Percentiles rank a stretch among this genome's conserved stretches.
Evolutionary conservation across 1,284 basidiomycete species (phyloP).

Genomic region (Cutaneotrichosporon arboriforme): DNA sequence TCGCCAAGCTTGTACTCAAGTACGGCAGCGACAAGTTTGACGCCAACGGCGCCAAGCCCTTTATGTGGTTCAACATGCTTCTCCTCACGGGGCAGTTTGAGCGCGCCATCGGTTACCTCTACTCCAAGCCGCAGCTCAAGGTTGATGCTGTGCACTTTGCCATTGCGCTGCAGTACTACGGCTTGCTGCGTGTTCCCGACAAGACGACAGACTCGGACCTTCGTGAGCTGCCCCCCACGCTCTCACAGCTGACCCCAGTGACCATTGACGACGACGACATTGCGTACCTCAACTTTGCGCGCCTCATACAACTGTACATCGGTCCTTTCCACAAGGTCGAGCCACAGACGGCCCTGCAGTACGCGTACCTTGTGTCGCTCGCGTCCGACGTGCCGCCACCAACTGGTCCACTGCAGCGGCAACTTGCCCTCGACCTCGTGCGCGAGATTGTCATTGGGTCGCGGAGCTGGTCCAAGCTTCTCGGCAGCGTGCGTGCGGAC

Average conservation of each 20-base stretch:
- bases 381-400: slow-evolving; percentile 59
- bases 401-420: slow-evolving; percentile 75
- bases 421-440: slow-evolving; percentile 79
- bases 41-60: slow-evolving; percentile 59
- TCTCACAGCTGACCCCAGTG: slow-evolving; percentile 41
- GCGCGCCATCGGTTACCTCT: slow-evolving; percentile 80
- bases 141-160: slow-evolving; percentile 94
- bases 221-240: slow-evolving; percentile 54
- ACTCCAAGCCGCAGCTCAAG: slow-evolving; percentile 81
- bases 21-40: slow-evolving; percentile 93
- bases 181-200: slow-evolving; percentile 76
- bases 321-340: slow-evolving; percentile 86
- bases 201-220: slow-evolving; percentile 75
- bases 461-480: slow-evolving; percentile 73
- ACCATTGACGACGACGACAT: slow-evolving; percentile 53
- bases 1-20: slow-evolving; percentile 73
- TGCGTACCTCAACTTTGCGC: slow-evolving; percentile 65
- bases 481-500: slow-evolving; percentile 84
- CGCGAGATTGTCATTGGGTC: slow-evolving; percentile 82
- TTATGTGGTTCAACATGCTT: slow-evolving; percentile 81
- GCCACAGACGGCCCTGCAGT: slow-evolving; percentile 87
- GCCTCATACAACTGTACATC: slow-evolving; percentile 86
- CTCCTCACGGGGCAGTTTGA: slow-evolving; percentile 94
- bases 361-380: slow-evolving; percentile 85
- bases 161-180: slow-evolving; percentile 88